A percentile compares a stretch with the other conserved stretches of the same genome.
These are phyloP conservation scores for Phytopythium vexans DNA, from an alignment of 352 stramenopile species.

Conservation along the genomic window DNA sequence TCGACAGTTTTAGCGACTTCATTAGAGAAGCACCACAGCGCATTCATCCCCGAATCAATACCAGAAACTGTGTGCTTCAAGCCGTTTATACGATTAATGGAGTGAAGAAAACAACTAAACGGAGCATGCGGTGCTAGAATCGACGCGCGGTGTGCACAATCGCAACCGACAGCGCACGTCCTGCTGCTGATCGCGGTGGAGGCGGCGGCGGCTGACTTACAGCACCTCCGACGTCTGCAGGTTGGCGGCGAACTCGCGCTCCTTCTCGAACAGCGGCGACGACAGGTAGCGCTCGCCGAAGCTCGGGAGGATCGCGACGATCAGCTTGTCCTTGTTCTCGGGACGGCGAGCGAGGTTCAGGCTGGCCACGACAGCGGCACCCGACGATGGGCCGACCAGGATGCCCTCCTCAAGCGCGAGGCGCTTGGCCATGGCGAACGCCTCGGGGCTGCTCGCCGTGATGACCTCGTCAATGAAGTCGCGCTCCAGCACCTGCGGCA, in stretches of 20 bases:
- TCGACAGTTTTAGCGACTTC: no score
- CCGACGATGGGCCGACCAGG: slow-evolving; percentile 82
- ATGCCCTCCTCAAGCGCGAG: slow-evolving; percentile 84
- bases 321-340: slow-evolving; percentile 85
- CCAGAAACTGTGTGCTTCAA: no score
- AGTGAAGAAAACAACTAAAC: no score
- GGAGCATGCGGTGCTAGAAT: no score
- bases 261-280: slow-evolving; percentile 73
- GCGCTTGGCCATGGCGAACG: slow-evolving; percentile 86
- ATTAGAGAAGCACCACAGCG: no score
- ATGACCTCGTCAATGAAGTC: slow-evolving; percentile 89
- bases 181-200: no score
- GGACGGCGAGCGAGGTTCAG: slow-evolving; percentile 79
- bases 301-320: slow-evolving; percentile 88
- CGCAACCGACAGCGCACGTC: no score
- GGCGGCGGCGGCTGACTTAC: slow-evolving; percentile 15
- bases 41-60: no score
- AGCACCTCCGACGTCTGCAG: slow-evolving; percentile 50
- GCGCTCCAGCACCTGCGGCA: slow-evolving; percentile 74
- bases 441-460: slow-evolving; percentile 71
- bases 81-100: no score
- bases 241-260: slow-evolving; percentile 69
- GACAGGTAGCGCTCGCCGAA: slow-evolving; percentile 90
- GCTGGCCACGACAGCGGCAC: slow-evolving; percentile 80
- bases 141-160: no score